A percentile compares a stretch with the other conserved stretches of the same genome.
These are phyloP conservation scores for Penicillium griseofulvum DNA, from an alignment of 2,329 filamentous ascomycete genomes.

Conservation along the genomic window DNA sequence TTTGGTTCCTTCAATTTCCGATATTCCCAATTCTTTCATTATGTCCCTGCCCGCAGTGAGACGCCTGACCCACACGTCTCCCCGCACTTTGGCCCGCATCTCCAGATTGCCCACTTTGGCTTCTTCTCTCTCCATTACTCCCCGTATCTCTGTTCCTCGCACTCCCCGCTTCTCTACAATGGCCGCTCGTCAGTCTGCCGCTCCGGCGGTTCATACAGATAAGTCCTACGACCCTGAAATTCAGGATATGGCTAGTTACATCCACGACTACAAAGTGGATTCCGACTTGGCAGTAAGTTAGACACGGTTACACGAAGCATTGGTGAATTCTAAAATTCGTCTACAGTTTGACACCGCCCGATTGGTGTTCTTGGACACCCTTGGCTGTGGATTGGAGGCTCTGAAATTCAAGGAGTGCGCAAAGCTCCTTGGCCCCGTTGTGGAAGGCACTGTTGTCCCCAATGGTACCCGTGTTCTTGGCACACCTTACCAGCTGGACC, in stretches of 20 bases:
- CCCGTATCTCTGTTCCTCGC: slow-evolving; percentile 17
- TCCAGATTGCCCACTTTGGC: slow-evolving; percentile 30
- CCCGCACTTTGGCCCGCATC: slow-evolving; percentile 47
- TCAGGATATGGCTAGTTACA: slow-evolving; percentile 89
- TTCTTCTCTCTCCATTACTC: slow-evolving; percentile 23
- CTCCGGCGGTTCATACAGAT: slow-evolving; percentile 34
- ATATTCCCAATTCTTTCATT: slow-evolving; percentile 31
- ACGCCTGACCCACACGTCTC: slow-evolving; percentile 43
- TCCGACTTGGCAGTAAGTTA: slow-evolving; percentile 83
- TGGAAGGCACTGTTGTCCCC: slow-evolving; percentile 85
- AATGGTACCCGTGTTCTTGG: slow-evolving; percentile 89
- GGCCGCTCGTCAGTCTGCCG: slow-evolving; percentile 39
- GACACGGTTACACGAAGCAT: not conserved
- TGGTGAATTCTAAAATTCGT: slow-evolving; percentile 1
- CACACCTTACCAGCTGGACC: slow-evolving; percentile 90
- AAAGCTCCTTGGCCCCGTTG: slow-evolving; percentile 88
- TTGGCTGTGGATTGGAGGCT: slow-evolving; percentile 94
- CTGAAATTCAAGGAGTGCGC: slow-evolving; percentile 94
- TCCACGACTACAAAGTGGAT: slow-evolving; percentile 85
- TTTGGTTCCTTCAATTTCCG: not conserved
- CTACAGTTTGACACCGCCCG: slow-evolving; percentile 80
- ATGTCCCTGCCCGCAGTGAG: slow-evolving; percentile 45
- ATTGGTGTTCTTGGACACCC: slow-evolving; percentile 93
- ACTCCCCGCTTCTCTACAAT: slow-evolving; percentile 45
- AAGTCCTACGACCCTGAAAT: slow-evolving; percentile 86